Evolutionary conservation across 345 rosid genomes (phyloP), one percentile per base, ranked within the genome.

Genomic region (Euphorbia tirucalli): DNA sequence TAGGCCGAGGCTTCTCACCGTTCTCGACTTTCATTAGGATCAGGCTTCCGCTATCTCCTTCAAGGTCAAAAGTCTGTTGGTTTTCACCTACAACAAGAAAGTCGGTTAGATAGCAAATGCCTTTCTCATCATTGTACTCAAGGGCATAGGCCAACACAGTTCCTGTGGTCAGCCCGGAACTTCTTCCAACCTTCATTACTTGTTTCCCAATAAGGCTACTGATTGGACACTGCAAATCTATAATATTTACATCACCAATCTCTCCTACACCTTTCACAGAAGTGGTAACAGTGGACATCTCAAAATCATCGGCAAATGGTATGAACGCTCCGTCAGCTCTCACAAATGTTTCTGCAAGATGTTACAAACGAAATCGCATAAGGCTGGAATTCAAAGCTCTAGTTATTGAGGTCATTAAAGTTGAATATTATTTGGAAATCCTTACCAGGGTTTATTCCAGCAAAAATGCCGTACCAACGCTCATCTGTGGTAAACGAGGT

Each of bases 31-130:
- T 90, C 82, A 94, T 86, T 74, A 94, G 88, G 72, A 94, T 92
- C 68, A 94, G 90, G 80, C 98, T 94, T 75, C 97, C 98, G n/a
- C 98, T 94, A 52, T 94, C 98, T 60, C 97, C 98, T 75, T 94
- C 97, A 71, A 94, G 98, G 67, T 94, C 98, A 79, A 94, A 94
- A 8, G 96, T 85, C 78, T 83, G 97, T 75, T 94, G 95, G 76
- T 87, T 92, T 91, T 94, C 96, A 15, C 98, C 98, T 30, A 94
- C 96, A 58, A 94, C 96, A 11, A 94, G 98, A 73, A 92, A 94
- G 84, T 94, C 98, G 52, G 96, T 94, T 65, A 94, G 89, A 90
- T 90, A 94, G 72, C 98, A 90, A 50, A 94, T 93, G 68, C 96
- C 98, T 80, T 88, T 89, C 84, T 94, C 98, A 58, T 94, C 97